Evolutionary conservation across 192 early-diverging fungal species (phyloP).

Genomic region (Rhizophagus sp.): DNA sequence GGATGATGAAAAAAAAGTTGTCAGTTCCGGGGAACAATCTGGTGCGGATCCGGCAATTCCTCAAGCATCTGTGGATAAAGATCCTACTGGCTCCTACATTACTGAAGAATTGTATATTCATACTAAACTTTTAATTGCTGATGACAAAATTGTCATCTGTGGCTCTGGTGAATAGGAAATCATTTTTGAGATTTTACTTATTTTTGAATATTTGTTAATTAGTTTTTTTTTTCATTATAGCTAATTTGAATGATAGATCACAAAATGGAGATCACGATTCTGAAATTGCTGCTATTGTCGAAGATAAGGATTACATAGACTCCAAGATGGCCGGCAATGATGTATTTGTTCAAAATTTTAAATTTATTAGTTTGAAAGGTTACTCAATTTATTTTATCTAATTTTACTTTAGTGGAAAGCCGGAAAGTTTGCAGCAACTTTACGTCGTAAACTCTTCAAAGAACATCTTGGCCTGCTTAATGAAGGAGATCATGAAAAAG

Average conservation of each 20-base stretch:
- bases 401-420: slow-evolving; percentile 59
- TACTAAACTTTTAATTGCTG: slow-evolving; percentile 86
- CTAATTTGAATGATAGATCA: slow-evolving; percentile 88
- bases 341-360: slow-evolving; percentile 27
- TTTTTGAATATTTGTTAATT: neutral
- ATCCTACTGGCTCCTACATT: slow-evolving; percentile 43
- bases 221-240: slow-evolving; percentile 28
- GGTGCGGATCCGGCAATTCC: neutral
- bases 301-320: slow-evolving; percentile 69
- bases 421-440: slow-evolving; percentile 66
- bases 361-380: neutral
- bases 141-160: slow-evolving; percentile 78
- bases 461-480: slow-evolving; percentile 79
- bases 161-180: slow-evolving; percentile 55
- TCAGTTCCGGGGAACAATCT: neutral
- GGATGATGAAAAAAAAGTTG: neutral
- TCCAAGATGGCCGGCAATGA: slow-evolving; percentile 72
- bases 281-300: slow-evolving; percentile 85
- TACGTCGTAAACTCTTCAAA: slow-evolving; percentile 77
- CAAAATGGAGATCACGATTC: slow-evolving; percentile 83
- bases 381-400: neutral
- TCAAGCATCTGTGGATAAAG: neutral
- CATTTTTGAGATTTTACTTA: neutral
- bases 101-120: slow-evolving; percentile 90
- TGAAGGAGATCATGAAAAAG: slow-evolving; percentile 39